Evolutionary conservation across 176 grass and related monocot species (phyloP).

Genomic region (Saccharum officinarum): DNA sequence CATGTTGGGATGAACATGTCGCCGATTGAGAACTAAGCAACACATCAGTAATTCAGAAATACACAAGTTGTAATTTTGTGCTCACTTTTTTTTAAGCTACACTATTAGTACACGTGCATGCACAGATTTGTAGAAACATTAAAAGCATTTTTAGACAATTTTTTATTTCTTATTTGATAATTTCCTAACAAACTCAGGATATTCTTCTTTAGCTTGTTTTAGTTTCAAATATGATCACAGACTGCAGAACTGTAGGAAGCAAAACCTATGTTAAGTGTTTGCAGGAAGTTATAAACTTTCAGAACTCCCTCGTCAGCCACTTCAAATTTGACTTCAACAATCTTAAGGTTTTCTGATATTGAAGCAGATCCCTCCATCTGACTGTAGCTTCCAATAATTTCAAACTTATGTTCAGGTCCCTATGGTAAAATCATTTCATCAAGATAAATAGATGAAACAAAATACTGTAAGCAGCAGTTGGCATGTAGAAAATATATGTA

Average conservation of each 20-base stretch:
- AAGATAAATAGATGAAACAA: not conserved
- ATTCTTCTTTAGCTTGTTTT: not conserved
- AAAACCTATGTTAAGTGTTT: not conserved
- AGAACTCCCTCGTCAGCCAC: not conserved
- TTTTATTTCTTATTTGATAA: not conserved
- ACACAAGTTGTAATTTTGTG: not conserved
- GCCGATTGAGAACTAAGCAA: not conserved
- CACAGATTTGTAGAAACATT: not conserved
- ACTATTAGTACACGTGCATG: not conserved
- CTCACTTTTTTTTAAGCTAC: not conserved
- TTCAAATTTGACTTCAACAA: conserved; percentile 1
- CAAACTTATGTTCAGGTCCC: not conserved
- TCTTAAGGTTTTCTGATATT: not conserved
- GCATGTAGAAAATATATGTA: not conserved
- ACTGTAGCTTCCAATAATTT: not conserved
- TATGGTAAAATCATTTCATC: not conserved
- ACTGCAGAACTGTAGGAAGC: not conserved
- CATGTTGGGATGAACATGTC: not conserved
- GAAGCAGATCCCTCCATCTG: not conserved
- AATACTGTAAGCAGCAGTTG: not conserved
- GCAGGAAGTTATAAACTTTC: not conserved
- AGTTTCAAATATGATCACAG: not conserved
- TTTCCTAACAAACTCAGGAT: not conserved
- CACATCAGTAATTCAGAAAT: not conserved
- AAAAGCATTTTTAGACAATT: not conserved